Evolutionary conservation across 2,329 filamentous ascomycete genomes (phyloP), one percentile per base, ranked within the genome.

Genomic region (Cladosporium sp.): DNA sequence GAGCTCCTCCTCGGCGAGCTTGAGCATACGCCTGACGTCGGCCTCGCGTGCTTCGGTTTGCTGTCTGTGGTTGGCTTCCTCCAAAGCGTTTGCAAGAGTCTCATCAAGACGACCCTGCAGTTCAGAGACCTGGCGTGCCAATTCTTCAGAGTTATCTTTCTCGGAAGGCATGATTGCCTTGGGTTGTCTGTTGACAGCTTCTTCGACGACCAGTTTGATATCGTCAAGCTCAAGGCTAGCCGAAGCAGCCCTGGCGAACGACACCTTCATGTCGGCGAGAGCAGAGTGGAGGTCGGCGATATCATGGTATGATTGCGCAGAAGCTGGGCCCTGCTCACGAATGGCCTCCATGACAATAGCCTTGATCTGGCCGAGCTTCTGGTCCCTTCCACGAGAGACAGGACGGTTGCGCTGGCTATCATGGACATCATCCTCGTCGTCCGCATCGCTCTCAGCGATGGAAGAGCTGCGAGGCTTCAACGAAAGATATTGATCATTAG

Each of bases 371-470:
- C 97, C 93, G 72, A 93, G 78, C 71, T 88, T 92, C 72, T 89
- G 89, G 74, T 96, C 92, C 67, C 89, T 86, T 65, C 87, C 86
- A 21, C 93, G 92, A 71, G 93, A 97, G 71, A 89, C 84, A 6
- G 91, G 90, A 61, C 91, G 88, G 64, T 75, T 87, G 84, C 68
- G 83, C 80, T 66, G 71, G 50, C 82, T 79, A 26, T 97, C 93
- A 70, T 96, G 67, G 1, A 73, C 58, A 8, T 78, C 76, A 66
- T 78, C 93, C 74, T 97, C 93, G 68, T 97, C 93, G 76, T 98
- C 94, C 12, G 95, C 94, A 79, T 98, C 95, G 75, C 94, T 97
- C 66, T 96, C 88, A 57, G 86, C 83, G 35, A 63, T 44, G 33
- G 92, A 77, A 3, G 74, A 72, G 33, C 67, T 71, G 7, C 73